Base-by-base conservation (phyloP, 2,329 filamentous ascomycete genomes). In the Penicillium sp. region DNA sequence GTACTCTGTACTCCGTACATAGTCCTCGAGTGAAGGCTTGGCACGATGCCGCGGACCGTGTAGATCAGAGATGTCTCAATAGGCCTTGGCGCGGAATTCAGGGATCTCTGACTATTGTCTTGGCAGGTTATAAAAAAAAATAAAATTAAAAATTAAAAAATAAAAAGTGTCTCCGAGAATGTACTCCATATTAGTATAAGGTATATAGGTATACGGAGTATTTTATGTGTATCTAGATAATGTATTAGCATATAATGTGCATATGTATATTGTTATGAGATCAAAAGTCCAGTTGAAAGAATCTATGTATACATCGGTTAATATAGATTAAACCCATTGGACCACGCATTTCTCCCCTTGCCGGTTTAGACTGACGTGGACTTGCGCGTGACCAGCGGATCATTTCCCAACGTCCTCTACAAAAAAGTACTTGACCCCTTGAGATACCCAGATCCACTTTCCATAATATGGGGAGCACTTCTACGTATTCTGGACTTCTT, bases 301-400 rank as follows among this genome's bases (percentile, higher is more conserved):
- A n/a, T n/a, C n/a, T 24, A 24, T 24, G 24, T 24, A 24, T 9
- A 37, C 10, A 18, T 18, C 22, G 39, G 22, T 22, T 42, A 26
- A 42, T 42, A 42, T 42, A 24, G 20, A 42, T 18, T 20, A 18
- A 18, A 38, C 20, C 10, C 37, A 18, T 38, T 18, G 38, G 20
- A 40, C 24, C 24, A 26, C 20, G 20, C 20, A 42, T 42, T 42
- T 42, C 39, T 24, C 42, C 24, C 43, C 47, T 50, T 50, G 26
- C 20, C 45, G 16, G 26, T 29, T 46, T 34, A 42, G 48, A 54
- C 59, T 51, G 56, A 58, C 40, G 58, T 53, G 47, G 50, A 48
- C 24, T 35, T 53, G 51, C 63, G 59, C 62, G 63, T 66, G 63
- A 66, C 62, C 59, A 43, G 61, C 53, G 58, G 63, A 63, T 65